Base-by-base conservation (phyloP, 1,139 yeast species). In the Schwanniomyces etchellsii region DNA sequence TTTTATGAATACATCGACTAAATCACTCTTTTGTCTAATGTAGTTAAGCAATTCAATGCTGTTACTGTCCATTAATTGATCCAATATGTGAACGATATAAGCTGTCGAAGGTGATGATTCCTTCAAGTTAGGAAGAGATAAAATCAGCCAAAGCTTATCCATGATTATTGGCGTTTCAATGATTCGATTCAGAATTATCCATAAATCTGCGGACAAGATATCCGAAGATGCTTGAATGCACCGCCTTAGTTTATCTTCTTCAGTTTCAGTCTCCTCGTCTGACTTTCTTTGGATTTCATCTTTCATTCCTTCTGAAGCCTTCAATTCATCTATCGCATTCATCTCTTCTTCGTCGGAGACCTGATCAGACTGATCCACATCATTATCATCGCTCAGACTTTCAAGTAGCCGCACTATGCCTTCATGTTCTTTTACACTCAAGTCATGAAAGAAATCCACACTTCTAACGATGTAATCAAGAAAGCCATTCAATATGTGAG, bases 1-100 rank as follows among this genome's bases (percentile, higher is more conserved):
- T 24, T 55, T 57, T 27, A 76, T 47, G 43, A 76, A 75, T 9
- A 66, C 59, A 38, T 75, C 81, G 5, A 76, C 83, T 30, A 77
- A 51, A 38, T 60, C 57, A 0, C 56, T 52, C 44, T 74, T 78
- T 24, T 64, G 58, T 37, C 81, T 53, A 24, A 77, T 62, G 40
- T 72, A 77, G 40, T 74, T 72, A 34, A 76, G 55, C 36, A 75
- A 60, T 37, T 66, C 71, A 15, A 66, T 63, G 42, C 68, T 58
- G 40, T 67, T 66, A 9, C 69, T 55, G 29, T 65, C 71, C 70
- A 67, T 60, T 30, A 68, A 48, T 37, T 66, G 73, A 38, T 67
- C 73, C 33, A 67, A 49, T 18, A 68, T 63, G 29, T 60, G 70
- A 16, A 66, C 60, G 28, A 67, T 37, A 40, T 62, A 65, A 9